Evolutionary conservation across 345 rosid species (phyloP), one percentile per base, ranked within the genome.

Genomic region (Aurinia saxatilis): DNA sequence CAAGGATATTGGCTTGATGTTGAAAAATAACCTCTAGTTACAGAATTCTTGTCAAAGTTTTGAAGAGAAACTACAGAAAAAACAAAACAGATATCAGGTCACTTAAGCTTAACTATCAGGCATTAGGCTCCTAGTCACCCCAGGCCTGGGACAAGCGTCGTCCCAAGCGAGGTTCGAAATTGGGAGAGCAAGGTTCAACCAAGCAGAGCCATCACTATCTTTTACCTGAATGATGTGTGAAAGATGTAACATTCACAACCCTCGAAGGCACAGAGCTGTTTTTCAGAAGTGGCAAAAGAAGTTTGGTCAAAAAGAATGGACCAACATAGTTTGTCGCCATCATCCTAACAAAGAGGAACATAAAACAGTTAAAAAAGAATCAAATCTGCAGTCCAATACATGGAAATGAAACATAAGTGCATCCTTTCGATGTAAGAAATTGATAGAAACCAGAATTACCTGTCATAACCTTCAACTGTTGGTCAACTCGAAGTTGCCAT

Each of bases 281-380:
- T 73, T 57, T 68, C 30, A 92, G 83, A 71, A 92, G 93, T 21
- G 93, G 95, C 23, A 92, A 65, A 19, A 92, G 76, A 77, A 77
- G 76, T 63, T 77, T 80, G 56, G 95, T 86, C 67, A 92, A 71
- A 63, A 25, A 80, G 79, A 86, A 85, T 35, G 89, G 67, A 7
- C 96, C 96, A 21, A 84, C 50, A 57, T 86, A 91, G 74, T 92
- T 89, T 51, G 95, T 80, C 65, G 77, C 78, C 82, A 92, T 77
- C 95, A 85, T 82, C 85, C 98, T 89, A 80, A 49, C 12, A 38
- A 23, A 64, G 51, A 63, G 36, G 35, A n/a, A n/a, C n/a, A n/a
- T n/a, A 6, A 40, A 23, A 45, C 1, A 59, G 4, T 14, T 1
- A 2, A 3, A 37, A 27, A 9, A 19, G 13, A 18, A 2, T 37